Evolutionary conservation across 2,329 filamentous ascomycete genomes (phyloP).

Genomic region (Sporothrix inflata): DNA sequence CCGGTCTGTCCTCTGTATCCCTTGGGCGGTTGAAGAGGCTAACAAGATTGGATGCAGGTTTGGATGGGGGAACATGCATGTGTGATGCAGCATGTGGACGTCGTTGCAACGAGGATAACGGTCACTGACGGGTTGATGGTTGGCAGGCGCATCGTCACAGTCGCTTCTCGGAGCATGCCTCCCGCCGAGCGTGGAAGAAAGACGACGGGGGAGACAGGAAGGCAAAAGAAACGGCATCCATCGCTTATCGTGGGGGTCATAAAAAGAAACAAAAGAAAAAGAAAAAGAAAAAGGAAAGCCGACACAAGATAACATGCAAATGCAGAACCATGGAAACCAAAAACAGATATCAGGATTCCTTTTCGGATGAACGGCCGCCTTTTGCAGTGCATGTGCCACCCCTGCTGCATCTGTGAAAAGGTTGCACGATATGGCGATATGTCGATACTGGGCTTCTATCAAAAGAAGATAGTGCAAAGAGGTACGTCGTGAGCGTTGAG

Average conservation of each 20-base stretch:
- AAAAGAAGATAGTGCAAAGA: too few relatives aligned
- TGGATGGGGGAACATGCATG: background rate
- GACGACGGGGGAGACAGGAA: background rate
- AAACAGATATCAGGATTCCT: background rate
- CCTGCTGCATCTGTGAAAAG: background rate
- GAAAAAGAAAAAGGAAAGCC: background rate
- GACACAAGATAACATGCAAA: background rate
- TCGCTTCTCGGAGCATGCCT: background rate
- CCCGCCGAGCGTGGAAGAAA: background rate
- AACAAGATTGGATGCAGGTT: background rate
- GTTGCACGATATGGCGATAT: background rate
- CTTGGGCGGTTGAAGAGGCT: background rate
- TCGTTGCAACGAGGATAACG: background rate
- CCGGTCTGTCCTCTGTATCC: slow-evolving; percentile 6
- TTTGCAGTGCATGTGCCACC: slow-evolving; percentile 3
- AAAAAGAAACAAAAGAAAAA: background rate
- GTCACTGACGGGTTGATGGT: background rate
- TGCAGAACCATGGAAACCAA: background rate
- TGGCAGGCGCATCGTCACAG: background rate
- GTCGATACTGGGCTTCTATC: too few relatives aligned
- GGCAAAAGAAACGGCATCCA: background rate
- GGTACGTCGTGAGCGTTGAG: too few relatives aligned
- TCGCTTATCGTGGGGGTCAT: slow-evolving; percentile 2
- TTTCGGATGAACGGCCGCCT: slow-evolving; percentile 1
- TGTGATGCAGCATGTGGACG: background rate